Conservation (phyloP, 768 basidiomycete genomes). For the Amylocystis lapponica region DNA sequence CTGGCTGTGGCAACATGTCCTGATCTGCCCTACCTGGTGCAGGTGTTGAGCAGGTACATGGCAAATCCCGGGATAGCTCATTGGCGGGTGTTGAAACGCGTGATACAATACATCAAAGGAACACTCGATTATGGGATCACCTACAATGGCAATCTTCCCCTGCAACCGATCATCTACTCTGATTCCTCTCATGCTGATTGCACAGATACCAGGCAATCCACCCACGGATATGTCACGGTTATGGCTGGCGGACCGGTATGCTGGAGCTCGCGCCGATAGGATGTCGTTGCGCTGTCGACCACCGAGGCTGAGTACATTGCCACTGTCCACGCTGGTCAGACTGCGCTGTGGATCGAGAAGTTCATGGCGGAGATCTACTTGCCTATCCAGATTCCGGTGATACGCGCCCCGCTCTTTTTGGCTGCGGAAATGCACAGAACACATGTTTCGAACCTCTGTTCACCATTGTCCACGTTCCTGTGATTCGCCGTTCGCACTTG, state of each 20-base stretch:
- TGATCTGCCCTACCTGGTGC: constrained; percentile 5
- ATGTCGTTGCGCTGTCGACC: constrained; percentile 32
- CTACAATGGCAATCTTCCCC: not conserved
- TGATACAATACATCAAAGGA: constrained; percentile 22
- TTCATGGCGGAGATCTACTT: constrained; percentile 1
- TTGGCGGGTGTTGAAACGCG: constrained; percentile 17
- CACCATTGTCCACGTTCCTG: no score
- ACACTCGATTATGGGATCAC: constrained; percentile 13
- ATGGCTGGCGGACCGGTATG: constrained; percentile 29
- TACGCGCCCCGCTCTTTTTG: no score
- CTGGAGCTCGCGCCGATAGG: constrained; percentile 37
- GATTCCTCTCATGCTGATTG: not conserved
- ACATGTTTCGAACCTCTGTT: no score
- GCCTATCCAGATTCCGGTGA: not conserved
- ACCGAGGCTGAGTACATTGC: constrained; percentile 40
- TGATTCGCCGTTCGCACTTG: no score
- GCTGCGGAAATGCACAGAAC: no score
- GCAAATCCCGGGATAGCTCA: constrained; percentile 13
- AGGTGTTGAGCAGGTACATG: constrained; percentile 7
- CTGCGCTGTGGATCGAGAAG: not conserved
- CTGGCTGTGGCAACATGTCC: constrained; percentile 16
- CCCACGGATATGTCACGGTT: constrained; percentile 25
- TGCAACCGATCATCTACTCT: not conserved
- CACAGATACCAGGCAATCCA: constrained; percentile 8
- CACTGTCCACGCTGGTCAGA: constrained; percentile 1